phyloP scores from a whole-genome alignment of 768 basidiomycete genomes.

The Lentinus tigrinus region DNA sequence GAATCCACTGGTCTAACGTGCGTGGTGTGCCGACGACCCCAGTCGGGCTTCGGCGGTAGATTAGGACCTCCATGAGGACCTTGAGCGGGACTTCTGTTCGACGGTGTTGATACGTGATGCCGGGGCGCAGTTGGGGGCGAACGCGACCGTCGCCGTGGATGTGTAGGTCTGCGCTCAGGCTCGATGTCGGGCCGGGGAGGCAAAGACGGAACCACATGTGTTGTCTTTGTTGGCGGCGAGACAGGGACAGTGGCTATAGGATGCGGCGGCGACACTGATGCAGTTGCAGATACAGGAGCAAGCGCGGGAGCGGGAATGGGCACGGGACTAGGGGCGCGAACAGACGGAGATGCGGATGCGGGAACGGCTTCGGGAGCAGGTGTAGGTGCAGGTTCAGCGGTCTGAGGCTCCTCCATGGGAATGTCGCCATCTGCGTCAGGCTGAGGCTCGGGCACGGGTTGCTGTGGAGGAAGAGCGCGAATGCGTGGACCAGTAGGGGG shows the following conservation, averaged over 20 bases:
- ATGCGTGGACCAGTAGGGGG: slow-evolving; percentile 2
- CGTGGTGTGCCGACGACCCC: slow-evolving; percentile 7
- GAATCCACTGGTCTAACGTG: slow-evolving; percentile 1
- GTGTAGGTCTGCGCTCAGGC: background rate
- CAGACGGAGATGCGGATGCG: background rate
- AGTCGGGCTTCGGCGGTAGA: slow-evolving; percentile 18
- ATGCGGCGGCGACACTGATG: background rate
- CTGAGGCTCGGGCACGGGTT: background rate
- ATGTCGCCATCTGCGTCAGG: slow-evolving; percentile 14
- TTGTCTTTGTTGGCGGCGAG: background rate
- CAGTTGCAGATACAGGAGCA: background rate
- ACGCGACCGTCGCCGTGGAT: slow-evolving; percentile 6
- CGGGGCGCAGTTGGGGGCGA: slow-evolving; percentile 16
- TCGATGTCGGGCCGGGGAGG: slow-evolving; percentile 9
- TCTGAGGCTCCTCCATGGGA: slow-evolving; percentile 1
- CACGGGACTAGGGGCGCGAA: background rate
- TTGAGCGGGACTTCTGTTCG: slow-evolving; percentile 19
- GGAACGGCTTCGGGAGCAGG: background rate
- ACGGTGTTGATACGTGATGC: slow-evolving; percentile 9
- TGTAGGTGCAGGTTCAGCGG: background rate
- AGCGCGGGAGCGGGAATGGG: background rate
- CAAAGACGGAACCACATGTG: background rate
- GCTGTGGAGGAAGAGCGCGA: background rate
- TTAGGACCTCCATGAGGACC: slow-evolving; percentile 3
- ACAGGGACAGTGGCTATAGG: background rate